Conservation (phyloP, 2,329 filamentous ascomycete species). For the Aspergillus pseudoterreus region DNA sequence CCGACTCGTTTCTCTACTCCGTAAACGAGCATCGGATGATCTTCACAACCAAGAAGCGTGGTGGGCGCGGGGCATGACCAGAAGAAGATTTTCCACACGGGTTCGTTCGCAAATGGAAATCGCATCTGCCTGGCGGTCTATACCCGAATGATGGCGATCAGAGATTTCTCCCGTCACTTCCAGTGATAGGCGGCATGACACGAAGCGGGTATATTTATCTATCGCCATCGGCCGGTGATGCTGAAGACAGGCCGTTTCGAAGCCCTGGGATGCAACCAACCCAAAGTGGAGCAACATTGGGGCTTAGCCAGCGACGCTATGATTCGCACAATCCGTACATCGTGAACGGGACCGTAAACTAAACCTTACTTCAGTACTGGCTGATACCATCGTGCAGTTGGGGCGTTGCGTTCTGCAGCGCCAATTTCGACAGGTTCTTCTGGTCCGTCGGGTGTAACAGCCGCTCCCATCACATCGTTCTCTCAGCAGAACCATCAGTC, state of each 20-base stretch:
- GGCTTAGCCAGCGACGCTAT: slow-evolving; percentile 27
- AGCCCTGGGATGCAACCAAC: slow-evolving; percentile 5
- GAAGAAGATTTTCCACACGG: not conserved
- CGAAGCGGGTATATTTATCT: not conserved
- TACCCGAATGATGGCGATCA: not conserved
- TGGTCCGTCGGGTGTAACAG: not conserved
- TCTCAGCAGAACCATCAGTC: not conserved
- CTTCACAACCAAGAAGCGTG: slow-evolving; percentile 10
- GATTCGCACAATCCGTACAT: slow-evolving; percentile 20
- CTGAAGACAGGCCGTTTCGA: slow-evolving; percentile 8
- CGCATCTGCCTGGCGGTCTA: not conserved
- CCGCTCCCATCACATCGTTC: not conserved
- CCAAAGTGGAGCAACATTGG: slow-evolving; percentile 25
- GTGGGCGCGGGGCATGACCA: slow-evolving; percentile 5
- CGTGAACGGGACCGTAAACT: slow-evolving; percentile 16
- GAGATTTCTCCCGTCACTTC: not conserved
- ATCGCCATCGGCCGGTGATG: not conserved
- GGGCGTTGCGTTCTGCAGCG: not conserved
- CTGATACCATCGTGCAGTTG: not conserved
- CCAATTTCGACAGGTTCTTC: not conserved
- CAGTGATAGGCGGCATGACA: not conserved
- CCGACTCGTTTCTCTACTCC: not conserved
- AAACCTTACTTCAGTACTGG: too few relatives aligned
- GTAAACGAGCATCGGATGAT: slow-evolving; percentile 16
- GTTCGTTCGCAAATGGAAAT: not conserved